These are phyloP conservation scores for Steccherinum ochraceum DNA, from an alignment of 768 basidiomycete species.

Conservation along the genomic window DNA sequence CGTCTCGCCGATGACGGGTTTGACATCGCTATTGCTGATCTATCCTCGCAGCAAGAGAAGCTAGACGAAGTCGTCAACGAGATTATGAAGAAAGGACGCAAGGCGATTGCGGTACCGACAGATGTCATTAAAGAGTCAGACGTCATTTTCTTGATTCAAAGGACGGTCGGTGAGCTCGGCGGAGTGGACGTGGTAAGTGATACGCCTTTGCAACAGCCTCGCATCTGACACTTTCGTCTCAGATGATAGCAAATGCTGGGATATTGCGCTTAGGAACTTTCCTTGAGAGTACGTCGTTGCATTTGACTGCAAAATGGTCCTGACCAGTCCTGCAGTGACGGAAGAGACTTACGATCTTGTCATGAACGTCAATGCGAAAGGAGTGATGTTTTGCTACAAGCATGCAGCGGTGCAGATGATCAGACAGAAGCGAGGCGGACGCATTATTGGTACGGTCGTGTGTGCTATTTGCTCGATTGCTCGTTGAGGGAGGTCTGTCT, in stretches of 20 bases:
- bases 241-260: conserved; percentile 25
- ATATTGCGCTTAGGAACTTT: conserved; percentile 8
- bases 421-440: conserved; percentile 31
- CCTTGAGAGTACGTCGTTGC: conserved; percentile 13
- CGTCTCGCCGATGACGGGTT: conserved; percentile 20
- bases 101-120: background rate
- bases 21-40: conserved; percentile 15
- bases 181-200: conserved; percentile 42
- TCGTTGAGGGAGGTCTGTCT: background rate
- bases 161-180: conserved; percentile 27
- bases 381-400: conserved; percentile 33
- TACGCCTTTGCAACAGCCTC: no score
- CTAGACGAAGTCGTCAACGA: background rate
- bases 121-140: background rate
- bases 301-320: background rate
- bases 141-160: conserved; percentile 28
- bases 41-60: conserved; percentile 6
- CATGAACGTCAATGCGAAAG: no score
- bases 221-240: no score
- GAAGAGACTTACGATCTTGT: conserved; percentile 18
- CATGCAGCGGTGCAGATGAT: conserved; percentile 35
- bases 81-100: background rate
- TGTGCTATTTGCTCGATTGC: background rate
- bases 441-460: conserved; percentile 26
- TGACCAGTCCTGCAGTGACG: background rate